These are phyloP conservation scores for Tylopilus sp. DNA, from an alignment of 768 basidiomycete genomes.

Conservation along the genomic window DNA sequence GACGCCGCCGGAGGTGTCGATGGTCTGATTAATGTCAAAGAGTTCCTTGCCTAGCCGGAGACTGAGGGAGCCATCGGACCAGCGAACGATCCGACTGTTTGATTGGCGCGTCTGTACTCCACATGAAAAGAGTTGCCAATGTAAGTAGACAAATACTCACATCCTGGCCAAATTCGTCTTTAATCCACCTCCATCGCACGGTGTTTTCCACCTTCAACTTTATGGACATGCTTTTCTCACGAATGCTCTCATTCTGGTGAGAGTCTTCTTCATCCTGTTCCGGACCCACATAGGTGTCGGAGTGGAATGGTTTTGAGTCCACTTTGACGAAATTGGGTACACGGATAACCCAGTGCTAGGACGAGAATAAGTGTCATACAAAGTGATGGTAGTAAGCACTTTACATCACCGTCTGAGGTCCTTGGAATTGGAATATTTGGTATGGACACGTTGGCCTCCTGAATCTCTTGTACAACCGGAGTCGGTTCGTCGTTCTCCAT, in stretches of 20 bases:
- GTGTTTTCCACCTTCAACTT: slow-evolving; percentile 93
- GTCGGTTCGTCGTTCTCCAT: slow-evolving; percentile 70
- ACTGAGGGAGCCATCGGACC: slow-evolving; percentile 94
- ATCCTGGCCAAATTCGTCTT: slow-evolving; percentile 68
- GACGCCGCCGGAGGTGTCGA: slow-evolving; percentile 71
- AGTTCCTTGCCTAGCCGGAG: slow-evolving; percentile 91
- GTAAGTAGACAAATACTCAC: slow-evolving; percentile 44
- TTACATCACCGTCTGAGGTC: slow-evolving; percentile 78
- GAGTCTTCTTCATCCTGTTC: slow-evolving; percentile 71
- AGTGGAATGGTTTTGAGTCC: slow-evolving; percentile 87
- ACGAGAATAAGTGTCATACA: slow-evolving; percentile 4
- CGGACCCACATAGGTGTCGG: slow-evolving; percentile 78
- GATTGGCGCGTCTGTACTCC: slow-evolving; percentile 69
- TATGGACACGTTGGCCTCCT: slow-evolving; percentile 70
- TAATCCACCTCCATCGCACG: slow-evolving; percentile 92
- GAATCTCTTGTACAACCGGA: slow-evolving; percentile 50
- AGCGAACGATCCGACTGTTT: slow-evolving; percentile 86
- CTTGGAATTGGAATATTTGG: slow-evolving; percentile 85
- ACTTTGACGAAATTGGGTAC: slow-evolving; percentile 93
- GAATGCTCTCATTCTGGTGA: slow-evolving; percentile 54
- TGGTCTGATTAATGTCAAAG: slow-evolving; percentile 81
- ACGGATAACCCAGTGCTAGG: slow-evolving; percentile 81
- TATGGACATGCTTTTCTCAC: slow-evolving; percentile 79
- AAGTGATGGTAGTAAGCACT: slow-evolving; percentile 21
- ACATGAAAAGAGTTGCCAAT: background rate